These are phyloP conservation scores for Microsporum audouinii DNA, from an alignment of 2,329 filamentous ascomycete species.

Conservation along the genomic window DNA sequence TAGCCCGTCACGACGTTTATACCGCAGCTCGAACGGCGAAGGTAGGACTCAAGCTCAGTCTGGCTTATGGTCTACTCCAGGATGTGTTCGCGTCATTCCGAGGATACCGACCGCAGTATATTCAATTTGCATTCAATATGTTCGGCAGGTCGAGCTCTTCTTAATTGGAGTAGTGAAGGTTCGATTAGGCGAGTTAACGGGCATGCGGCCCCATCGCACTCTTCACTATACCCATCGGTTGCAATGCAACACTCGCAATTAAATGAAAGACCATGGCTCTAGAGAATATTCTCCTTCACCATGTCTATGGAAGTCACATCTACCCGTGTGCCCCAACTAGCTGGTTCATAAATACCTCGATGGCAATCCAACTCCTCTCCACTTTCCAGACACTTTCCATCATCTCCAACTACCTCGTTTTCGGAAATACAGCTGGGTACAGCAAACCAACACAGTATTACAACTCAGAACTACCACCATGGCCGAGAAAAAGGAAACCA, in stretches of 20 bases:
- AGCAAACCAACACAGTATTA: neutral
- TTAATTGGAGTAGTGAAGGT: neutral
- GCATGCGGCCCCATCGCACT: neutral
- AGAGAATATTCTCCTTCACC: neutral
- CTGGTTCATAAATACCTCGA: neutral
- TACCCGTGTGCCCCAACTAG: neutral
- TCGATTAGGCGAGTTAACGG: neutral
- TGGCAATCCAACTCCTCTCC: neutral
- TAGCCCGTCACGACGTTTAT: conserved; percentile 68
- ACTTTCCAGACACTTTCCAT: neutral
- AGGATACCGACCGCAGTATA: conserved; percentile 62
- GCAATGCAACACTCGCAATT: neutral
- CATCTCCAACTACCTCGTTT: neutral
- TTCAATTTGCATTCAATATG: conserved; percentile 27
- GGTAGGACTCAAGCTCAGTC: conserved; percentile 64
- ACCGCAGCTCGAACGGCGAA: conserved; percentile 68
- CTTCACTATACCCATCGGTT: neutral
- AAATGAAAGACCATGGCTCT: neutral
- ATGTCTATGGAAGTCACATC: neutral
- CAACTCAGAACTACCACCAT: neutral
- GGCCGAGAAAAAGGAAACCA: neutral
- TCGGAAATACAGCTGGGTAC: neutral
- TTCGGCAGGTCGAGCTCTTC: neutral
- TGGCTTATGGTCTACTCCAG: conserved; percentile 70
- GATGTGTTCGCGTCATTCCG: conserved; percentile 58